These are phyloP conservation scores for Zostera marina DNA, from an alignment of 116 monocot genomes.

Conservation along the genomic window DNA sequence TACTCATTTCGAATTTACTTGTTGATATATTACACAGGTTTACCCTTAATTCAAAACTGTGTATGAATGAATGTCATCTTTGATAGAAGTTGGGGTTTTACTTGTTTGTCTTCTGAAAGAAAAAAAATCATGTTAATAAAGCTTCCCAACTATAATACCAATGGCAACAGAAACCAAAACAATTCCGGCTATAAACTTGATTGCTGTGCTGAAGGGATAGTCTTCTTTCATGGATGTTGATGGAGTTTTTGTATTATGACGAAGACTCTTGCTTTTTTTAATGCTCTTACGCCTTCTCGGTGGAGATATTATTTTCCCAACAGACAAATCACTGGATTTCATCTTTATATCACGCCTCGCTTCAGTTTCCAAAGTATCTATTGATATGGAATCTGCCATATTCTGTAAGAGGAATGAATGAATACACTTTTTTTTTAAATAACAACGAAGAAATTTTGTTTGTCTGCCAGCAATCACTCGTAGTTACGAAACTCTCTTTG, in stretches of 20 bases:
- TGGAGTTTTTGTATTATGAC: neutral
- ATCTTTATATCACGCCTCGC: neutral
- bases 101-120: too few relatives aligned
- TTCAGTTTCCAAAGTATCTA: neutral
- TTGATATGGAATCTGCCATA: too few relatives aligned
- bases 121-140: neutral
- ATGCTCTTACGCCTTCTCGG: slow-evolving; percentile 1
- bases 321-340: slow-evolving; percentile 3
- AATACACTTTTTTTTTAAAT: too few relatives aligned
- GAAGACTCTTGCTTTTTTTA: neutral
- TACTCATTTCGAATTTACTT: too few relatives aligned
- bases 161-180: slow-evolving; percentile 7
- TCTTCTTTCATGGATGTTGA: slow-evolving; percentile 1
- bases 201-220: neutral
- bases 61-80: too few relatives aligned
- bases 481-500: too few relatives aligned
- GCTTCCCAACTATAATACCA: slow-evolving; percentile 3
- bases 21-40: too few relatives aligned
- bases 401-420: neutral
- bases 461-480: too few relatives aligned
- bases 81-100: too few relatives aligned
- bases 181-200: slow-evolving; percentile 7
- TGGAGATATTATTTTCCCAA: neutral
- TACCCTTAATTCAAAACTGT: too few relatives aligned
- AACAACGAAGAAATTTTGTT: too few relatives aligned